A percentile compares a stretch with the other conserved stretches of the same genome.
Evolutionary conservation across 441 rosid species (phyloP).

Genomic region (Capsella rubella): DNA sequence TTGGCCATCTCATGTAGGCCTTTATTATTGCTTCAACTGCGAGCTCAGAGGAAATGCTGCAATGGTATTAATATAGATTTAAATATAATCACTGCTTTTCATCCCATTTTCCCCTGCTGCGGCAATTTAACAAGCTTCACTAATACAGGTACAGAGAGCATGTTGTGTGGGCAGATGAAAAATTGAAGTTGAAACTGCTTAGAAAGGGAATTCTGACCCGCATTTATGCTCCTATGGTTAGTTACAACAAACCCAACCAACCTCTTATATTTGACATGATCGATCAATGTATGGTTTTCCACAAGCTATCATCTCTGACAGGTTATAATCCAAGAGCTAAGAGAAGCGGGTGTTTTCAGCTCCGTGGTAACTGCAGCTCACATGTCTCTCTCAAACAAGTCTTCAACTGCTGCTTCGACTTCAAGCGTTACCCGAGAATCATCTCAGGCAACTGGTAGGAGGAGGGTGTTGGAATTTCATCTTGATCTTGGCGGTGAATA

Average conservation of each 20-base stretch:
- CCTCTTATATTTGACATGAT: neutral
- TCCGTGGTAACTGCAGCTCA: constrained; percentile 62
- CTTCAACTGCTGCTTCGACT: constrained; percentile 38
- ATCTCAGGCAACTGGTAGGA: constrained; percentile 57
- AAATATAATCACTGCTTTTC: neutral
- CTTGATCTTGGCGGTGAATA: constrained; percentile 28
- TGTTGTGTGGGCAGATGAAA: constrained; percentile 77
- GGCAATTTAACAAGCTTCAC: constrained; percentile 24
- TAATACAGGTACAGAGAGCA: constrained; percentile 74
- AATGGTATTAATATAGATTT: constrained; percentile 54
- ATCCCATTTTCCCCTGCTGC: neutral
- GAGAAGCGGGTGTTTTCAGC: constrained; percentile 77
- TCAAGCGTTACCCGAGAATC: constrained; percentile 38
- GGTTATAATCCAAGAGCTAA: constrained; percentile 78
- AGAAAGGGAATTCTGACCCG: constrained; percentile 81
- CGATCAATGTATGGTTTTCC: constrained; percentile 1
- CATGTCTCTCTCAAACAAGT: constrained; percentile 50
- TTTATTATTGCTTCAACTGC: constrained; percentile 96
- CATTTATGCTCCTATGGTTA: constrained; percentile 85
- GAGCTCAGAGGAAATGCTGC: constrained; percentile 89
- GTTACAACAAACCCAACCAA: constrained; percentile 34
- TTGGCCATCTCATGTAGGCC: constrained; percentile 58
- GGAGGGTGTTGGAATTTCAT: constrained; percentile 57
- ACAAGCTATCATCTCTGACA: constrained; percentile 39
- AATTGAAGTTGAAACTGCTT: constrained; percentile 66